These are phyloP conservation scores for Bacidia rubella DNA, from an alignment of 495 filamentous ascomycete genomes.

Conservation along the genomic window DNA sequence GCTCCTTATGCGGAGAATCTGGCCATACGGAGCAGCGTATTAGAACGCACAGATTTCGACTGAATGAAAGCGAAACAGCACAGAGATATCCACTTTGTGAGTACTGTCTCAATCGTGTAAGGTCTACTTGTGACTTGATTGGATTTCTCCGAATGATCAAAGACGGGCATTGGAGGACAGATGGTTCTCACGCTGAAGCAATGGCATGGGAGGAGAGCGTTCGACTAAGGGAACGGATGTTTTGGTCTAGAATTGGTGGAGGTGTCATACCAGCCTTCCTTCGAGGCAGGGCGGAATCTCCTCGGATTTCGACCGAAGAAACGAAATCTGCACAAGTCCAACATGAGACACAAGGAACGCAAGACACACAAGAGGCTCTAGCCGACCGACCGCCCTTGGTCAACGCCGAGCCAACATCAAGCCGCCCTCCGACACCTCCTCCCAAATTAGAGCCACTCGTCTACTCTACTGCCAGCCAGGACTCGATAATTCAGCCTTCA, in stretches of 20 bases:
- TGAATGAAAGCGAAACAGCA: constrained; percentile 68
- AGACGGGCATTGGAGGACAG: constrained; percentile 71
- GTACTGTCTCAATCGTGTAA: constrained; percentile 72
- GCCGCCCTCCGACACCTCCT: not conserved
- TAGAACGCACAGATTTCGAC: constrained; percentile 78
- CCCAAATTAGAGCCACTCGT: not conserved
- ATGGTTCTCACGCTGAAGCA: constrained; percentile 61
- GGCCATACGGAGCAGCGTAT: constrained; percentile 54
- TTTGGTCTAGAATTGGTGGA: constrained; percentile 84
- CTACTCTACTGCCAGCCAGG: not conserved
- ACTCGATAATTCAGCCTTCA: not conserved
- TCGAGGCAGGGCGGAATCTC: constrained; percentile 15
- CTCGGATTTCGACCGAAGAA: constrained; percentile 14
- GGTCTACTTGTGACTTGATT: constrained; percentile 82
- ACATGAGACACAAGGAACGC: constrained; percentile 1
- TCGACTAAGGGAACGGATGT: constrained; percentile 80
- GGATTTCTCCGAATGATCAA: constrained; percentile 80
- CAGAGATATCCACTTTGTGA: constrained; percentile 81
- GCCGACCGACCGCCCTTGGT: not conserved
- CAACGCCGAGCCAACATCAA: not conserved
- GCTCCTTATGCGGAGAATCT: constrained; percentile 78
- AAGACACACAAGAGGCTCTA: constrained; percentile 1
- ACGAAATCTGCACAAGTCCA: constrained; percentile 3
- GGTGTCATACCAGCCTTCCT: constrained; percentile 63
- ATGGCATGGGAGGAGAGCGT: constrained; percentile 90